A percentile compares a stretch with the other conserved stretches of the same genome.
Conservation (phyloP, 2,329 filamentous ascomycete genomes). For the Colletotrichum chrysophilum region DNA sequence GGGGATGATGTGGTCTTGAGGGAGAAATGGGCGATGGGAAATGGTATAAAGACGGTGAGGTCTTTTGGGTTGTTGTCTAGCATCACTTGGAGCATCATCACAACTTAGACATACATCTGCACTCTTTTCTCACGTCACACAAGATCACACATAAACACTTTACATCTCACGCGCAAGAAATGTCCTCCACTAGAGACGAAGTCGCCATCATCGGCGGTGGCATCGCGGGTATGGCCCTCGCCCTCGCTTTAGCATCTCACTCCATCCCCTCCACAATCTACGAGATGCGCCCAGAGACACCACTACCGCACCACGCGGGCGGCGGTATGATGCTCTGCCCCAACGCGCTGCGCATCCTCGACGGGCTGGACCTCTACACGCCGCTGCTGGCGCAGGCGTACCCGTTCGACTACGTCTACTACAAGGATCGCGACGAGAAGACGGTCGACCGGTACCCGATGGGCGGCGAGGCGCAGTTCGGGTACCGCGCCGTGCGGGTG, state of each 20-base stretch:
- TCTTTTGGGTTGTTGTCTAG: not conserved
- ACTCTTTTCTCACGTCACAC: not conserved
- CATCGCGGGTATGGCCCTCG: constrained; percentile 38
- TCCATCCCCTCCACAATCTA: constrained; percentile 56
- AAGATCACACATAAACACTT: not conserved
- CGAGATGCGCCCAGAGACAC: constrained; percentile 45
- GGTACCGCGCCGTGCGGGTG: constrained; percentile 58
- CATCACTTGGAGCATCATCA: not conserved
- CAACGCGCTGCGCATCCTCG: constrained; percentile 60
- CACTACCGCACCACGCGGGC: constrained; percentile 46
- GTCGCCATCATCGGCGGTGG: constrained; percentile 17
- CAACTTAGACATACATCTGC: not conserved
- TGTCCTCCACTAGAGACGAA: not conserved
- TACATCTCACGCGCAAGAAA: not conserved
- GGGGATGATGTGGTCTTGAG: not conserved
- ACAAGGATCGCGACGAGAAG: constrained; percentile 39
- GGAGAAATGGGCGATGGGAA: not conserved
- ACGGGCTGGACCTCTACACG: constrained; percentile 52
- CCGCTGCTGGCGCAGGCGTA: constrained; percentile 49
- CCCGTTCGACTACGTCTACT: constrained; percentile 56
- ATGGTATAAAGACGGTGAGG: not conserved
- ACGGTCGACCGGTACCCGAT: constrained; percentile 50
- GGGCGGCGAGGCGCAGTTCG: constrained; percentile 50
- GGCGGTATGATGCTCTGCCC: constrained; percentile 66
- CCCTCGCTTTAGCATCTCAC: constrained; percentile 57